Base-by-base conservation (phyloP, 169 alveolate genomes). In the Plasmodium chabaudi region DNA sequence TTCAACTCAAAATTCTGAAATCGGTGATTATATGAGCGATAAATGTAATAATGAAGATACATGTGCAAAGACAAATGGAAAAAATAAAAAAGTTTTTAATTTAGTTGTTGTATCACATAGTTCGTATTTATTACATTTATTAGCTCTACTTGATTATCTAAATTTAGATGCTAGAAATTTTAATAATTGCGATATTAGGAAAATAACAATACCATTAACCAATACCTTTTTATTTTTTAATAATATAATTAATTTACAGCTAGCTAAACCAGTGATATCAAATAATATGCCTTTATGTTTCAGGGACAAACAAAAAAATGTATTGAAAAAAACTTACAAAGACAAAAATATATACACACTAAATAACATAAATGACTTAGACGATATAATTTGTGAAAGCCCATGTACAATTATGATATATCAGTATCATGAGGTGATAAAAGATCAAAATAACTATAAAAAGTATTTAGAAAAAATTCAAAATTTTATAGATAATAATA, bases 101-200 rank as follows among this genome's bases (percentile, higher is more conserved):
- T 57, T 82, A 47, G 72, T 82, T 2, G 34, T 82, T 7, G 82
- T 82, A n/a, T 82, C 90, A 21, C 90, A 82, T 49, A 82, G 90
- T 34, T 82, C 90, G n/a, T 82, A 67, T 17, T 67, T 82, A 15
- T 1, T 67, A 25, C 82, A 82, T 53, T 42, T 82, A 9, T 65
- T 82, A 59, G 79, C 90, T 6, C 23, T 82, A 10, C 53, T 82
- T 15, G 90, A 82, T 82, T 82, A 82, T 61, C 23, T 82, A 61
- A 47, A 82, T 21, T 67, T 82, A 34, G 90, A 67, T 53, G 46
- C 4, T 6, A 34, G 90, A 67, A 68, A 49, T 23, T 67, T 82
- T 17, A 56, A 82, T 13, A 82, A 82, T 15, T 82, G 90, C 39
- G 72, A 82, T 9, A 82, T 82, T 7, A 67, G 27, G 21, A 82